These are phyloP conservation scores for Entomortierella chlamydospora DNA, from an alignment of 192 early-diverging fungal species.

Conservation along the genomic window DNA sequence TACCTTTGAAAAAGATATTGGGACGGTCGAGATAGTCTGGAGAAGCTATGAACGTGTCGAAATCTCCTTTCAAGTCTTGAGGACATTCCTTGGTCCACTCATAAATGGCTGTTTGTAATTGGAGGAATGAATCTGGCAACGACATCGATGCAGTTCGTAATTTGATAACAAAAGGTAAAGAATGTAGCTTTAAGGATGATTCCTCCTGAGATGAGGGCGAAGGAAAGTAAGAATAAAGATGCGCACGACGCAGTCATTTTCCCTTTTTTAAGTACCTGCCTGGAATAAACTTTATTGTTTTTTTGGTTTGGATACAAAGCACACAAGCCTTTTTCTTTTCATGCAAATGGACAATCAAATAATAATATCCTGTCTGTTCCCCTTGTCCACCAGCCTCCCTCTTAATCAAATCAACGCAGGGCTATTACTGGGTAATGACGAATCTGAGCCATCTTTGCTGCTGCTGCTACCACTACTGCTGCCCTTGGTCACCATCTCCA, in stretches of 20 bases:
- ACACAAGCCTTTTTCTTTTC: too few relatives aligned
- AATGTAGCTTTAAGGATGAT: neutral
- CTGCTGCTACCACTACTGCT: too few relatives aligned
- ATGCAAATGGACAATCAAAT: too few relatives aligned
- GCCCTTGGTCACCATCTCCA: conserved; percentile 35
- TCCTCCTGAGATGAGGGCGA: too few relatives aligned
- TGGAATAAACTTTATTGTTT: too few relatives aligned
- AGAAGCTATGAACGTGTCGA: conserved; percentile 14
- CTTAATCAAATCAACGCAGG: too few relatives aligned
- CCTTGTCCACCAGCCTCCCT: too few relatives aligned
- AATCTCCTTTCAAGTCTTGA: conserved; percentile 17
- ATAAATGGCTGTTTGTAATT: conserved; percentile 29
- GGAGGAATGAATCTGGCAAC: conserved; percentile 16
- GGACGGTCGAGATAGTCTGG: conserved; percentile 31
- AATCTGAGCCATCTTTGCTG: too few relatives aligned
- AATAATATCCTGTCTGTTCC: too few relatives aligned
- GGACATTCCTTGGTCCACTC: conserved; percentile 43
- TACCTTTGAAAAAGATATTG: conserved; percentile 39
- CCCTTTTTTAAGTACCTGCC: neutral
- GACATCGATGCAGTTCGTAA: conserved; percentile 3
- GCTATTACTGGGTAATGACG: too few relatives aligned
- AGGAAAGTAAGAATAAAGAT: neutral
- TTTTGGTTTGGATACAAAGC: neutral
- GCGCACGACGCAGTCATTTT: neutral
- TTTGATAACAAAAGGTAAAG: neutral